phyloP scores from a whole-genome alignment of 2,329 filamentous ascomycete species.

The Lizonia empirigonia region DNA sequence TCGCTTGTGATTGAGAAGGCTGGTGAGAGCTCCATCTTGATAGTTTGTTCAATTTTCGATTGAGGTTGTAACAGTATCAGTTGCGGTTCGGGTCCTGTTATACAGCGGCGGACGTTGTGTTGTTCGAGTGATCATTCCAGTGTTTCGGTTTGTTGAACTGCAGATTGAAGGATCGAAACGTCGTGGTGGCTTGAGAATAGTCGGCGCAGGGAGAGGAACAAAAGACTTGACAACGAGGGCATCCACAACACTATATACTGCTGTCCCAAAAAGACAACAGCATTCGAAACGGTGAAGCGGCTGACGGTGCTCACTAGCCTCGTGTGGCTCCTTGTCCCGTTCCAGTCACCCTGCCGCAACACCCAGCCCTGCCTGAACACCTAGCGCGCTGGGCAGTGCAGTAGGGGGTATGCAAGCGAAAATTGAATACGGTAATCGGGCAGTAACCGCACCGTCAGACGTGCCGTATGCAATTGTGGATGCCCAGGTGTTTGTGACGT shows the following conservation, averaged over 20 bases:
- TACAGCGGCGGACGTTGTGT: constrained; percentile 15
- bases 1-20: constrained; percentile 36
- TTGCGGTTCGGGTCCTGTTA: constrained; percentile 9
- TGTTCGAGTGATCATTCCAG: constrained; percentile 24
- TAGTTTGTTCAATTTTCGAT: background rate
- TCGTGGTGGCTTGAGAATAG: constrained; percentile 9
- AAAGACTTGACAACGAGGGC: constrained; percentile 19
- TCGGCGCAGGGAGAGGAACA: constrained; percentile 27
- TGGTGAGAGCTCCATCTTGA: constrained; percentile 36
- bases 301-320: constrained; percentile 31
- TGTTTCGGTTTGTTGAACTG: constrained; percentile 7
- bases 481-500: constrained; percentile 6
- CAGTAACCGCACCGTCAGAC: constrained; percentile 11
- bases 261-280: constrained; percentile 20
- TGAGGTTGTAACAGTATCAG: background rate
- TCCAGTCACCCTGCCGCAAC: constrained; percentile 32
- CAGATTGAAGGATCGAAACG: constrained; percentile 14
- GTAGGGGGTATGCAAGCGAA: constrained; percentile 18
- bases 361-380: constrained; percentile 18
- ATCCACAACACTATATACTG: constrained; percentile 31
- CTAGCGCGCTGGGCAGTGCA: constrained; percentile 18
- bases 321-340: constrained; percentile 21
- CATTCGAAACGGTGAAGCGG: constrained; percentile 37
- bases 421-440: constrained; percentile 18
- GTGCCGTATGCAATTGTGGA: constrained; percentile 11